These are phyloP conservation scores for Schrenkiella parvula DNA, from an alignment of 345 rosid species.

Conservation along the genomic window DNA sequence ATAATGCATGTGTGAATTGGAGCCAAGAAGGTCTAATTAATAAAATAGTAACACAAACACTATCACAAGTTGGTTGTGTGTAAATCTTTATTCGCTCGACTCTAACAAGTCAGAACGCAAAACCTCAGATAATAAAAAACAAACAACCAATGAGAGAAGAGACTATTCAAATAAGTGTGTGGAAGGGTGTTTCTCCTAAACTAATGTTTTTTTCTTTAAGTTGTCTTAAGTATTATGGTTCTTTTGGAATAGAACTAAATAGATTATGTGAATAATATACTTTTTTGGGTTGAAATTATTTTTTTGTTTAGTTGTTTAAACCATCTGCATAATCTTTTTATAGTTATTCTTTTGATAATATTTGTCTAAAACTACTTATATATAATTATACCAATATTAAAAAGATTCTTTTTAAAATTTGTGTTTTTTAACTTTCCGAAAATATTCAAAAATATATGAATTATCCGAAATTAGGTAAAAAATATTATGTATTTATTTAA, in stretches of 20 bases:
- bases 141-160: neutral
- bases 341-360: neutral
- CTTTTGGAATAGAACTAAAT: neutral
- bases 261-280: neutral
- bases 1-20: neutral
- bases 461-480: too few relatives aligned
- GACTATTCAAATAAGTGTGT: neutral
- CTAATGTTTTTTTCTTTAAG: neutral
- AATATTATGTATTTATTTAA: too few relatives aligned
- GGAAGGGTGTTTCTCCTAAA: neutral
- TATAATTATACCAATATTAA: neutral
- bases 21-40: neutral
- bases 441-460: too few relatives aligned
- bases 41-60: neutral
- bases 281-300: too few relatives aligned
- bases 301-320: too few relatives aligned
- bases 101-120: neutral
- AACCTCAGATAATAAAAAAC: neutral
- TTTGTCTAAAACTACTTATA: neutral
- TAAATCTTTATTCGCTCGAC: neutral
- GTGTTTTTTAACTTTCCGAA: too few relatives aligned
- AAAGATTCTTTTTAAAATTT: too few relatives aligned
- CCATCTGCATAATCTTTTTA: neutral
- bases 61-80: neutral
- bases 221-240: neutral